Percentiles rank a stretch among this genome's conserved stretches.
Evolutionary conservation across 192 early-diverging fungal genomes (phyloP).

Genomic region (Chytriomyces sp.): DNA sequence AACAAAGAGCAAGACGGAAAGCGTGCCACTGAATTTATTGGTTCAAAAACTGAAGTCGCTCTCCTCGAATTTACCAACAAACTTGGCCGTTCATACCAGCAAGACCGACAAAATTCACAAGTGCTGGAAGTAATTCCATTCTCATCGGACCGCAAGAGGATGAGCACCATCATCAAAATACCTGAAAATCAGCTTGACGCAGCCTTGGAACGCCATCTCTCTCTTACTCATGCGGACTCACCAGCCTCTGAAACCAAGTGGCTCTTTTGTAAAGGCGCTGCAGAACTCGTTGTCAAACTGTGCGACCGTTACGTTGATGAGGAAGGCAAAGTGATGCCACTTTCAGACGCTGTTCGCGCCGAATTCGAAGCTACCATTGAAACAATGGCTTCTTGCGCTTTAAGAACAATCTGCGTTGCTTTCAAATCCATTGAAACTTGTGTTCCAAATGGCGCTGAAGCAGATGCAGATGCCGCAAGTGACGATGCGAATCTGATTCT

Average conservation of each 20-base stretch:
- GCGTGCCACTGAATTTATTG: slow-evolving; percentile 59
- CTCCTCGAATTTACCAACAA: slow-evolving; percentile 77
- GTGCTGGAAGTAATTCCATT: slow-evolving; percentile 84
- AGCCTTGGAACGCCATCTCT: slow-evolving; percentile 10
- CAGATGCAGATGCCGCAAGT: slow-evolving; percentile 52
- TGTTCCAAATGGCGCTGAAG: slow-evolving; percentile 44
- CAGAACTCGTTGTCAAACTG: slow-evolving; percentile 67
- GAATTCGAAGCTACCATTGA: slow-evolving; percentile 60
- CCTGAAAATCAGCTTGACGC: slow-evolving; percentile 1
- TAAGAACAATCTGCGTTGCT: slow-evolving; percentile 90
- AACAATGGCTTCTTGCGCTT: slow-evolving; percentile 74
- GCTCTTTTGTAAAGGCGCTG: slow-evolving; percentile 93
- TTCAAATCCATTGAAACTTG: slow-evolving; percentile 48
- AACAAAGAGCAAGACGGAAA: not conserved
- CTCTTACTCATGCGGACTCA: slow-evolving; percentile 2
- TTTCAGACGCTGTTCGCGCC: slow-evolving; percentile 27
- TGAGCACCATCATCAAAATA: slow-evolving; percentile 79
- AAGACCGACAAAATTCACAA: slow-evolving; percentile 66
- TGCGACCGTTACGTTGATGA: slow-evolving; percentile 46
- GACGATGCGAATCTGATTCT: slow-evolving; percentile 75
- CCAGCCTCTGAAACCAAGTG: slow-evolving; percentile 59
- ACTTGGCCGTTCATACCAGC: slow-evolving; percentile 65
- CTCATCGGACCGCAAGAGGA: slow-evolving; percentile 89
- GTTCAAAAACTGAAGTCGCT: slow-evolving; percentile 96
- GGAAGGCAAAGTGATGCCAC: slow-evolving; percentile 32